Evolutionary conservation across 768 basidiomycete genomes (phyloP), one percentile per base, ranked within the genome.

Genomic region (Suillus ampliporus): DNA sequence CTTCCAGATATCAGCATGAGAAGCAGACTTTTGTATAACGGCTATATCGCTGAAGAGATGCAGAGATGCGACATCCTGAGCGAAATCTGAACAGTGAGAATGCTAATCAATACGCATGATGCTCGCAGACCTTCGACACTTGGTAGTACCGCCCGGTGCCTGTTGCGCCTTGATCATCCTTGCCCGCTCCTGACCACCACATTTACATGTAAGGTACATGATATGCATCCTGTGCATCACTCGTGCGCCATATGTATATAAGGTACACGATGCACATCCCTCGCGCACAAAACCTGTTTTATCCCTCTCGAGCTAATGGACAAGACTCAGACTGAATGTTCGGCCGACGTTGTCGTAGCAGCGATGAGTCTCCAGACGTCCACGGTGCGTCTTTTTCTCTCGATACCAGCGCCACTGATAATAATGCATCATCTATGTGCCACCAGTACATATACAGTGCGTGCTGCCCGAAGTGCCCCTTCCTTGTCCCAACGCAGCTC

Each of bases 371-470:
- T 52, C 19, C 51, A 35, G 34, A 35, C 6, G 2, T 31, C 31
- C 4, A 21, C 31, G 13, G 51, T 52, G n/a, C 31, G 51, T 35
- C 3, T 14, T 2, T 21, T 52, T 52, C 6, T 52, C 21, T 21
- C 9, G 51, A 15, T 52, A 8, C 4, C 7, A 35, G 17, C 6
- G 51, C 3, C n/a, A 4, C 35, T 35, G n/a, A 35, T 7, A 21
- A 52, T 34, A 34, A n/a, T 51, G 14, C 28, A 19, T 28, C 9
- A 31, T 19, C 1, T 4, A 31, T n/a, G 1, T 35, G 3, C 31
- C 7, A 52, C 13, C 19, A 31, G 51, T 52, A 52, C 34, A 52
- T 52, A 35, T 52, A 52, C 13, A 21, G 51, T 52, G 51, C n/a
- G 51, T 52, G 11, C n/a, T 35, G 7, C 14, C 34, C 21, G n/a